Conservation (phyloP, 441 rosid genomes). For the Kokia cookei region DNA sequence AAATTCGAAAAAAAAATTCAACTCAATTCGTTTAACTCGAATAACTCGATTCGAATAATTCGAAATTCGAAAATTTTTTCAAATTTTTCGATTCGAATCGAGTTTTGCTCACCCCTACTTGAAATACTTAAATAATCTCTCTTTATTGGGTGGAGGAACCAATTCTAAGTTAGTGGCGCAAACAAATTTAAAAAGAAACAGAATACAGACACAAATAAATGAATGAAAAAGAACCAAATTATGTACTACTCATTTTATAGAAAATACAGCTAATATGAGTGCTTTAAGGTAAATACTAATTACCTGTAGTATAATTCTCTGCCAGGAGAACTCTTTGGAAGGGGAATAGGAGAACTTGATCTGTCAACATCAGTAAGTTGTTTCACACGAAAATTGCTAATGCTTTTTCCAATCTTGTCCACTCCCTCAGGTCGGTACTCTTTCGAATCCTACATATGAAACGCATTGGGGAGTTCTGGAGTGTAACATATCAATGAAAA, state of each 20-base stretch:
- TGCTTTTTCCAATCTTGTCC: slow-evolving; percentile 24
- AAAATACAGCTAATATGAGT: background rate
- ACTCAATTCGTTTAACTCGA: too few relatives aligned
- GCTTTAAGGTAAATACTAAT: slow-evolving; percentile 9
- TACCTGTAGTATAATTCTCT: slow-evolving; percentile 66
- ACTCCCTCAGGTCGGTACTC: slow-evolving; percentile 19
- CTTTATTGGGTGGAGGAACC: background rate
- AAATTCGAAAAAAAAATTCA: too few relatives aligned
- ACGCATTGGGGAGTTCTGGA: background rate
- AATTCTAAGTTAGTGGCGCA: background rate
- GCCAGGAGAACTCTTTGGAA: slow-evolving; percentile 49
- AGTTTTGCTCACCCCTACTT: too few relatives aligned
- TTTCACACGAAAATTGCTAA: slow-evolving; percentile 16
- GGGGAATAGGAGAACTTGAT: slow-evolving; percentile 57
- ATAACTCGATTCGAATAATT: too few relatives aligned
- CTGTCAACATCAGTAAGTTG: slow-evolving; percentile 18
- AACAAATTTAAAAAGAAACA: background rate
- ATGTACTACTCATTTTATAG: background rate
- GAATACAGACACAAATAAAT: background rate
- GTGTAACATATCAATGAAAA: background rate
- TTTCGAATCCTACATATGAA: slow-evolving; percentile 19
- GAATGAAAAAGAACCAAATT: background rate
- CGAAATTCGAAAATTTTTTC: too few relatives aligned
- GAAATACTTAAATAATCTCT: too few relatives aligned
- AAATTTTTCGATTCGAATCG: too few relatives aligned